phyloP scores from a whole-genome alignment of 805 yeast genomes.

The Candida pini region DNA sequence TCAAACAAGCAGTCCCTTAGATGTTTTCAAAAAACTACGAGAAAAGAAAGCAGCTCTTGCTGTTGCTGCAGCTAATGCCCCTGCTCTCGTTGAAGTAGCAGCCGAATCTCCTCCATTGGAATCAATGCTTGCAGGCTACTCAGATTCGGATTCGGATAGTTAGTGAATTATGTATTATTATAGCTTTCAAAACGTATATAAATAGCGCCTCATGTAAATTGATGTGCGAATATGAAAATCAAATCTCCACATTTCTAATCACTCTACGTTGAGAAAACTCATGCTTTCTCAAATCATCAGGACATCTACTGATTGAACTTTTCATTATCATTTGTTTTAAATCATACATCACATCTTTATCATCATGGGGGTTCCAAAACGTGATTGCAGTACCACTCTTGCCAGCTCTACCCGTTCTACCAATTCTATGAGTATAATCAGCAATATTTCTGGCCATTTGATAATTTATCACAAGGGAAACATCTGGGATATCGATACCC shows the following conservation, averaged over 20 bases:
- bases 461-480: constrained; percentile 77
- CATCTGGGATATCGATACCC: constrained; percentile 89
- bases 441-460: constrained; percentile 78
- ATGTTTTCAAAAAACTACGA: constrained; percentile 5
- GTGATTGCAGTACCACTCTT: constrained; percentile 71
- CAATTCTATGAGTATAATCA: constrained; percentile 87
- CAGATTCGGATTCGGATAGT: no score
- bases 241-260: constrained; percentile 11
- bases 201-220: no score
- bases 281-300: constrained; percentile 32
- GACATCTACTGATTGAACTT: constrained; percentile 33
- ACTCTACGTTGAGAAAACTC: constrained; percentile 16
- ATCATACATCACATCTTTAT: constrained; percentile 45
- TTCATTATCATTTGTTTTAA: constrained; percentile 43
- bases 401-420: constrained; percentile 97
- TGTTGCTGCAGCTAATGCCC: background rate
- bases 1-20: constrained; percentile 6
- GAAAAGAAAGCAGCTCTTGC: background rate
- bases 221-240: background rate
- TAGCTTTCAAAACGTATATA: no score
- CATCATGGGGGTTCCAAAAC: constrained; percentile 51
- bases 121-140: constrained; percentile 5
- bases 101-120: background rate
- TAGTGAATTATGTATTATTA: no score
- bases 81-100: background rate